Percentiles rank a stretch among this genome's conserved stretches.
These are phyloP conservation scores for Xanthoceras sorbifolium DNA, from an alignment of 345 rosid genomes.

Conservation along the genomic window DNA sequence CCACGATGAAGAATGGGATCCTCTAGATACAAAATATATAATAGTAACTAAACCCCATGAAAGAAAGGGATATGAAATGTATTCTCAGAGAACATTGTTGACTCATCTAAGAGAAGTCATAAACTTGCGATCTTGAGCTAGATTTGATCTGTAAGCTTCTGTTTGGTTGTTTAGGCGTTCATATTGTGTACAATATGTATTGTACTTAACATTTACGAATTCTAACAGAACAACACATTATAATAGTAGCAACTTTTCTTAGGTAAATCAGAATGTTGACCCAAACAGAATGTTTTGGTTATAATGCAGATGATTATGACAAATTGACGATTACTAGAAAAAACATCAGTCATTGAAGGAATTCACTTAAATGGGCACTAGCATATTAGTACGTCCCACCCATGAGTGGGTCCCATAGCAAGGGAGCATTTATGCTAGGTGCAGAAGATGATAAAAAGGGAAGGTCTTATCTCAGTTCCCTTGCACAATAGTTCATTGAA, in stretches of 20 bases:
- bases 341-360: background rate
- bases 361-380: background rate
- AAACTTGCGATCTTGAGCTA: background rate
- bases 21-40: background rate
- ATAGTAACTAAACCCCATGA: background rate
- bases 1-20: background rate
- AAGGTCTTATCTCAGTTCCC: background rate
- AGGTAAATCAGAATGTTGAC: background rate
- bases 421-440: background rate
- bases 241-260: background rate
- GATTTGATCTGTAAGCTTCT: constrained; percentile 4
- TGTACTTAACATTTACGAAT: background rate
- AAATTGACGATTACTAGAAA: background rate
- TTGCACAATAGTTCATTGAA: constrained; percentile 3
- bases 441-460: background rate
- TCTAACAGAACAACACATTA: no score
- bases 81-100: background rate
- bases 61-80: background rate
- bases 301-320: background rate
- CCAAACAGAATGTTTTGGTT: background rate
- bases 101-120: background rate
- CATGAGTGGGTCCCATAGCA: background rate
- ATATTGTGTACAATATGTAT: background rate
- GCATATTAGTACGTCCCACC: background rate
- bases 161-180: background rate